These are phyloP conservation scores for Ganoderma meredithae DNA, from an alignment of 1,284 basidiomycete species.

Conservation along the genomic window DNA sequence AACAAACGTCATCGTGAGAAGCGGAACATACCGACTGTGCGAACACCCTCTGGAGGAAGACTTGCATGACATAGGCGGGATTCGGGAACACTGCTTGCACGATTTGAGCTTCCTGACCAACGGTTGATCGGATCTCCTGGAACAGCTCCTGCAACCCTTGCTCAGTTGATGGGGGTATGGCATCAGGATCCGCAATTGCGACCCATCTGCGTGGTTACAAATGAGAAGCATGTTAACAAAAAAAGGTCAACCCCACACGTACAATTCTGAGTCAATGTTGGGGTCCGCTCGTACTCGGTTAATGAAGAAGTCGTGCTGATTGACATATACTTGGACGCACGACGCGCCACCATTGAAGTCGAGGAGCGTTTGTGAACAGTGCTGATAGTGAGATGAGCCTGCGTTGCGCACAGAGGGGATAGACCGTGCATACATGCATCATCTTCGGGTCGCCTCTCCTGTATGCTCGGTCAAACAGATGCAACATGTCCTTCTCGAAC, in stretches of 20 bases:
- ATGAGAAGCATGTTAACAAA: constrained; percentile 6
- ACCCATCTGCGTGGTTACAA: constrained; percentile 71
- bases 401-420: neutral
- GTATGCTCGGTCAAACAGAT: constrained; percentile 95
- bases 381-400: constrained; percentile 55
- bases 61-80: constrained; percentile 97
- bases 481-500: constrained; percentile 98
- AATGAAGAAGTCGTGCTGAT: constrained; percentile 99
- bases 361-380: constrained; percentile 95
- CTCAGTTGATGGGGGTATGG: constrained; percentile 82
- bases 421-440: constrained; percentile 82
- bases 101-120: constrained; percentile 96
- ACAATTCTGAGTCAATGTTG: constrained; percentile 71
- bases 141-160: constrained; percentile 84
- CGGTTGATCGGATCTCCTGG: constrained; percentile 88
- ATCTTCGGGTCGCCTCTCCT: constrained; percentile 97
- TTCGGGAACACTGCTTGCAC: constrained; percentile 99
- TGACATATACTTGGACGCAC: constrained; percentile 98
- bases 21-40: constrained; percentile 85
- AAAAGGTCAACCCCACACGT: constrained; percentile 39
- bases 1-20: too few relatives aligned
- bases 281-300: constrained; percentile 79
- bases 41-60: constrained; percentile 97
- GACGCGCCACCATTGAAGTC: constrained; percentile 98
- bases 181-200: constrained; percentile 80